Percentiles rank a stretch among this genome's conserved stretches.
Conservation (phyloP, 352 stramenopile genomes). For the Pythium scleroteichum region DNA sequence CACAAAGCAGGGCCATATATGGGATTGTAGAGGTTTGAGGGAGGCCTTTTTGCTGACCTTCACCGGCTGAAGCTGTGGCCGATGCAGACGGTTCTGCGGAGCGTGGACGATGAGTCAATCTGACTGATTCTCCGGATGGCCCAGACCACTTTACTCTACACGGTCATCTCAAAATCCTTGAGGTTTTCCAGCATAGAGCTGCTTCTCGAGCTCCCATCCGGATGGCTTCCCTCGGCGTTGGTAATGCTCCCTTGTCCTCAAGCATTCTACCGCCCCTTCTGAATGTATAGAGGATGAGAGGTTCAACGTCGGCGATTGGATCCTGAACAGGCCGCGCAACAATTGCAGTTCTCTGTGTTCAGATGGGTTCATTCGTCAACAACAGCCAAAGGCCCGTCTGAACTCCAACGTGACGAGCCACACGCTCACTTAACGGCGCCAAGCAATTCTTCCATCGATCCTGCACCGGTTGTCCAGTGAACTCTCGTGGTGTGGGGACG, state of each 20-base stretch:
- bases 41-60: not conserved
- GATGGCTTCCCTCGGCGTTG: not conserved
- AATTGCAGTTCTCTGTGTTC: not conserved
- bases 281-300: not conserved
- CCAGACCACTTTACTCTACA: no score
- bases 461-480: no score
- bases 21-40: constrained; percentile 6
- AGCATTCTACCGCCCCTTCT: not conserved
- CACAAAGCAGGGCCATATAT: not conserved
- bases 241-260: not conserved
- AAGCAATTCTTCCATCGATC: not conserved
- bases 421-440: not conserved
- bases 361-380: constrained; percentile 20
- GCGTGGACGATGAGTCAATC: no score
- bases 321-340: constrained; percentile 13
- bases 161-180: no score
- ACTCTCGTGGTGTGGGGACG: no score
- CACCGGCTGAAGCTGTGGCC: not conserved
- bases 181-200: no score
- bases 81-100: no score
- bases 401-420: constrained; percentile 2
- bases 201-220: not conserved
- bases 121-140: no score
- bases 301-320: constrained; percentile 8
- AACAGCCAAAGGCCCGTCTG: not conserved